Percentiles rank a stretch among this genome's conserved stretches.
phyloP scores from a whole-genome alignment of 306 rosid species.

The Chamaecrista fasciculata region DNA sequence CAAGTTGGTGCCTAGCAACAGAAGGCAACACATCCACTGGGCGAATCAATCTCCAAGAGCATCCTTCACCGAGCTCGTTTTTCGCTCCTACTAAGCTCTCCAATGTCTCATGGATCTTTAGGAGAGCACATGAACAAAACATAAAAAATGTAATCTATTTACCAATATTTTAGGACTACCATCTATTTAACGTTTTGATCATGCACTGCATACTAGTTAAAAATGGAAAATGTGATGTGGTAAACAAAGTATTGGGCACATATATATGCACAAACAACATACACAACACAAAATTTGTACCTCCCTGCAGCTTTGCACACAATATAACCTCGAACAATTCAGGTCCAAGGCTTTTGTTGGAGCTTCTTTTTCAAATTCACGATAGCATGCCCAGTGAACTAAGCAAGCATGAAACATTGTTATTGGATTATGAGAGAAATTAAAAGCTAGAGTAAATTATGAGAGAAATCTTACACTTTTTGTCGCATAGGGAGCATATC shows the following conservation, averaged over 20 bases:
- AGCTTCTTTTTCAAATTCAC: neutral
- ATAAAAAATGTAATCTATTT: neutral
- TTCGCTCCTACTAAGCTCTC: conserved; percentile 19
- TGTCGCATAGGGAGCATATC: conserved; percentile 26
- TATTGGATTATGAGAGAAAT: neutral
- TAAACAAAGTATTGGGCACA: too few species aligned
- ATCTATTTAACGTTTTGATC: neutral
- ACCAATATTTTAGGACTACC: neutral
- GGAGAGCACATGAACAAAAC: neutral
- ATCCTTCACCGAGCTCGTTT: conserved; percentile 1
- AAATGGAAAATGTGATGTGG: too few species aligned
- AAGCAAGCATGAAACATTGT: neutral
- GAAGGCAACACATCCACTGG: neutral
- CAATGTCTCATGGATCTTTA: conserved; percentile 34
- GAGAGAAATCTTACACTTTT: conserved; percentile 21
- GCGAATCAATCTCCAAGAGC: conserved; percentile 33
- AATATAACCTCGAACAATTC: conserved; percentile 7
- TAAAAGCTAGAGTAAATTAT: too few species aligned
- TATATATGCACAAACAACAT: neutral
- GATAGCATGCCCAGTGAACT: conserved; percentile 40
- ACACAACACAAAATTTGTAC: conserved; percentile 4
- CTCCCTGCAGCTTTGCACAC: conserved; percentile 26
- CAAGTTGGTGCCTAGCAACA: neutral
- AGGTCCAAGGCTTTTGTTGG: neutral
- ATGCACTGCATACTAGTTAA: too few species aligned